Conservation (phyloP, 2,329 filamentous ascomycete species). For the Xylariaceae sp. region DNA sequence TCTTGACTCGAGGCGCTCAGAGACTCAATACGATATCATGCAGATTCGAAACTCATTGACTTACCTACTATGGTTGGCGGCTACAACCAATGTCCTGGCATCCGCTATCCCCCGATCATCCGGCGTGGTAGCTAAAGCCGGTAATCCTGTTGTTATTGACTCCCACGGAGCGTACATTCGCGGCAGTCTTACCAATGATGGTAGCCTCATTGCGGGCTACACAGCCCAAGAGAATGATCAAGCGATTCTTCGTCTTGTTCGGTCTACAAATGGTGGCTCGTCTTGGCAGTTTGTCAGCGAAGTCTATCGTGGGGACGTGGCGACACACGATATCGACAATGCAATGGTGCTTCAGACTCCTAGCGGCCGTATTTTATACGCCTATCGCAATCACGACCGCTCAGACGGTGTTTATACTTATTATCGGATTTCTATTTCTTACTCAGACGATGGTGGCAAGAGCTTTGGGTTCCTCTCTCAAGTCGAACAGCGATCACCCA, state of each 20-base stretch:
- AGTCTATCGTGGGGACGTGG: conserved; percentile 21
- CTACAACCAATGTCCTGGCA: too few relatives aligned
- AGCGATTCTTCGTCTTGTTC: conserved; percentile 22
- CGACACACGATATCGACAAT: conserved; percentile 31
- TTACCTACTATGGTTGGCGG: too few relatives aligned
- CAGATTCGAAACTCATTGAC: too few relatives aligned
- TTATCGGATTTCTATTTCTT: conserved; percentile 41
- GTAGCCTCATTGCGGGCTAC: conserved; percentile 29
- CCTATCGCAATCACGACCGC: conserved; percentile 35
- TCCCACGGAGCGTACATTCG: conserved; percentile 28
- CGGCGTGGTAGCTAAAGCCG: conserved; percentile 21
- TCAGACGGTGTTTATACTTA: conserved; percentile 22
- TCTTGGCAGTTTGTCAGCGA: conserved; percentile 28
- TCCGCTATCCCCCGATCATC: conserved; percentile 1
- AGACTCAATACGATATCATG: too few relatives aligned
- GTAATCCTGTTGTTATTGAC: conserved; percentile 25
- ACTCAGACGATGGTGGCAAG: conserved; percentile 38
- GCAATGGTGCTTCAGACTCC: conserved; percentile 32
- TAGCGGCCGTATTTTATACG: conserved; percentile 34
- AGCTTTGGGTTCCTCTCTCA: conserved; percentile 34
- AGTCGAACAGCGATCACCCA: conserved; percentile 23
- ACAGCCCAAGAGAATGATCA: conserved; percentile 20
- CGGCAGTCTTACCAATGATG: conserved; percentile 25
- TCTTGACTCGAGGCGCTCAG: too few relatives aligned
- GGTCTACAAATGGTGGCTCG: conserved; percentile 25